A percentile compares a stretch with the other conserved stretches of the same genome.
Evolutionary conservation across 1,284 basidiomycete species (phyloP).

Genomic region (Ustilago shanxiensis): DNA sequence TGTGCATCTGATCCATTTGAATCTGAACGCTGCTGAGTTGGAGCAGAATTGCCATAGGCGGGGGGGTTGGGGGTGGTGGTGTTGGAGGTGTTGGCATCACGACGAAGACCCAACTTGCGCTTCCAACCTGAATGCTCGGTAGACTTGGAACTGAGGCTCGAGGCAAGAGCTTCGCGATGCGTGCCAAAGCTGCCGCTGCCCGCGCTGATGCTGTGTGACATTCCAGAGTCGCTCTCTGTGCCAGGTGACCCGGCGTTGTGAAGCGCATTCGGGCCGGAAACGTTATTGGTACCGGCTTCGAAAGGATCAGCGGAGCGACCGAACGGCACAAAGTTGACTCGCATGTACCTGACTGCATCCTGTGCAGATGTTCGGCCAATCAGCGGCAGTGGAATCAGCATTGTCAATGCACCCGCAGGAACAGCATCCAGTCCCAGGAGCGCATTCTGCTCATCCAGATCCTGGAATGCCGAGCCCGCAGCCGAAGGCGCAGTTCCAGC

Average conservation of each 20-base stretch:
- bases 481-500: conserved; percentile 6
- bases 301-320: conserved; percentile 13
- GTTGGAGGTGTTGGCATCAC: conserved; percentile 9
- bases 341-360: conserved; percentile 47
- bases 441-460: conserved; percentile 35
- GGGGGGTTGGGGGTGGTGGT: too few relatives aligned
- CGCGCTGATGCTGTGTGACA: conserved; percentile 29
- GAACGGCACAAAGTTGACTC: conserved; percentile 57
- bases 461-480: conserved; percentile 11
- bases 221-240: conserved; percentile 11
- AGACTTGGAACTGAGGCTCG: conserved; percentile 10
- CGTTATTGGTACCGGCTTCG: neutral
- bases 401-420: conserved; percentile 52
- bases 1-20: conserved; percentile 2
- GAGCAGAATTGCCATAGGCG: neutral
- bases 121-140: conserved; percentile 39
- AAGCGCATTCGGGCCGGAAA: neutral
- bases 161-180: conserved; percentile 6
- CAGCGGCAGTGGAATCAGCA: conserved; percentile 61
- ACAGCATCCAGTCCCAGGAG: conserved; percentile 54
- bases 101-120: conserved; percentile 39
- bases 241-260: conserved; percentile 13
- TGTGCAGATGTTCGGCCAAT: conserved; percentile 19
- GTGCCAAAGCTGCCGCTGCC: conserved; percentile 21
- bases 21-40: neutral